A percentile compares a stretch with the other conserved stretches of the same genome.
These are phyloP conservation scores for Rhynchosporium graminicola DNA, from an alignment of 2,329 filamentous ascomycete species.

Conservation along the genomic window DNA sequence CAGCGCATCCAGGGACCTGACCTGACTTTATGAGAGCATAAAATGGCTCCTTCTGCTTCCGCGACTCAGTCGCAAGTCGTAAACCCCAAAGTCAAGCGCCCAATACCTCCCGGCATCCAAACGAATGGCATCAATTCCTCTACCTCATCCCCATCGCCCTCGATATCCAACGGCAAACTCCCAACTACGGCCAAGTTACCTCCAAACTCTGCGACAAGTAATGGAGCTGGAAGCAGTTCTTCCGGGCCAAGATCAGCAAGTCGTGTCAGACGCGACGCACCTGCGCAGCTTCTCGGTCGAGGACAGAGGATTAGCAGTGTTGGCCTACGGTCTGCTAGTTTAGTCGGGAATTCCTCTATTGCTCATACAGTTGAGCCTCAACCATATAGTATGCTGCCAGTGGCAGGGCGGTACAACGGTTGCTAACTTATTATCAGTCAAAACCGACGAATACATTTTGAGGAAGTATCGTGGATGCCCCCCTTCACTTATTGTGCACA, in stretches of 20 bases:
- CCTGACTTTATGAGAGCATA: not conserved
- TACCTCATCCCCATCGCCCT: conserved; percentile 53
- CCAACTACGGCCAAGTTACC: conserved; percentile 55
- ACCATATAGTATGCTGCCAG: conserved; percentile 51
- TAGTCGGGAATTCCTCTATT: conserved; percentile 46
- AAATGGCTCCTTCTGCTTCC: conserved; percentile 39
- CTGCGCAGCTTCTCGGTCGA: conserved; percentile 48
- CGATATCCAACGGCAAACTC: conserved; percentile 55
- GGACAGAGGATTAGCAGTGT: conserved; percentile 52
- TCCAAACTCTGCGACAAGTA: conserved; percentile 50
- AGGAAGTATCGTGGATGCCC: conserved; percentile 71
- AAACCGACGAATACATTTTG: conserved; percentile 76
- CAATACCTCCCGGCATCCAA: conserved; percentile 60
- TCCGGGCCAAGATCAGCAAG: conserved; percentile 53
- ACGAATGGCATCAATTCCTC: conserved; percentile 47
- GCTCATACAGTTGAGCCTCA: conserved; percentile 48
- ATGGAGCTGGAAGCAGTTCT: conserved; percentile 40
- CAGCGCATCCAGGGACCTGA: conserved; percentile 10
- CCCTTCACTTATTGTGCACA: conserved; percentile 83
- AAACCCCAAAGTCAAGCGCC: conserved; percentile 64
- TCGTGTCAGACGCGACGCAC: conserved; percentile 59
- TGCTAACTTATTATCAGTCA: conserved; percentile 53
- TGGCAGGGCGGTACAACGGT: conserved; percentile 30
- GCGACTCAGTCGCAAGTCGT: conserved; percentile 33
- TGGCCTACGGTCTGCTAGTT: conserved; percentile 51